A percentile compares a stretch with the other conserved stretches of the same genome.
phyloP scores from a whole-genome alignment of 306 rosid species.

The Amphicarpaea edgeworthii region DNA sequence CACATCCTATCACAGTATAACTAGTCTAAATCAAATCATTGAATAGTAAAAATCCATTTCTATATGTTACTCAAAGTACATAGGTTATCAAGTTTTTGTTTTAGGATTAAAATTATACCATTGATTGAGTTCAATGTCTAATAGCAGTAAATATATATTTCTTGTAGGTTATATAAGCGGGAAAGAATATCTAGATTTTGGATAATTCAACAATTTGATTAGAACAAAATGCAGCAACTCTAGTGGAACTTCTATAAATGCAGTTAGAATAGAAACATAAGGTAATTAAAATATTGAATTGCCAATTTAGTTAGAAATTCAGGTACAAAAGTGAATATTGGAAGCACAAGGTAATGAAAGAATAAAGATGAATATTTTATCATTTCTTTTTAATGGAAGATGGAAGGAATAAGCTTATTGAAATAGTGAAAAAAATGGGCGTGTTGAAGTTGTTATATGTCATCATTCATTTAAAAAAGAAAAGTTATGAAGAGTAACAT shows the following conservation, averaged over 20 bases:
- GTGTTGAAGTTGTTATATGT: conserved; percentile 5
- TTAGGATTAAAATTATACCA: too few species aligned
- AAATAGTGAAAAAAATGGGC: conserved; percentile 4
- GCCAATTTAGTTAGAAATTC: neutral
- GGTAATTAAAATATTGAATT: neutral
- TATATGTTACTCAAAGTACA: too few species aligned
- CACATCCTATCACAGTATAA: too few species aligned
- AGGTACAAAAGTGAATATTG: neutral
- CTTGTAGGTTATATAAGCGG: too few species aligned
- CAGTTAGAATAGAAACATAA: conserved; percentile 6
- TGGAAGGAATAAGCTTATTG: neutral
- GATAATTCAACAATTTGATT: neutral
- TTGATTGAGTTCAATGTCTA: too few species aligned
- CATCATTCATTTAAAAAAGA: neutral
- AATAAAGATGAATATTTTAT: neutral
- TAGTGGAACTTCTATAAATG: neutral
- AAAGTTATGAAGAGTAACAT: neutral
- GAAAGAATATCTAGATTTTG: too few species aligned
- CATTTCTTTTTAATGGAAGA: neutral
- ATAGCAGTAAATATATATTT: too few species aligned
- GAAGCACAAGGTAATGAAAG: conserved; percentile 15
- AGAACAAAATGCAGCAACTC: neutral
- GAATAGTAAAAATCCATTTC: too few species aligned
- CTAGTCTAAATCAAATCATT: too few species aligned
- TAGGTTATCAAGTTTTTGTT: too few species aligned